Percentiles rank a stretch among this genome's conserved stretches.
Conservation (phyloP, 345 rosid genomes). For the Corymbia maculata region DNA sequence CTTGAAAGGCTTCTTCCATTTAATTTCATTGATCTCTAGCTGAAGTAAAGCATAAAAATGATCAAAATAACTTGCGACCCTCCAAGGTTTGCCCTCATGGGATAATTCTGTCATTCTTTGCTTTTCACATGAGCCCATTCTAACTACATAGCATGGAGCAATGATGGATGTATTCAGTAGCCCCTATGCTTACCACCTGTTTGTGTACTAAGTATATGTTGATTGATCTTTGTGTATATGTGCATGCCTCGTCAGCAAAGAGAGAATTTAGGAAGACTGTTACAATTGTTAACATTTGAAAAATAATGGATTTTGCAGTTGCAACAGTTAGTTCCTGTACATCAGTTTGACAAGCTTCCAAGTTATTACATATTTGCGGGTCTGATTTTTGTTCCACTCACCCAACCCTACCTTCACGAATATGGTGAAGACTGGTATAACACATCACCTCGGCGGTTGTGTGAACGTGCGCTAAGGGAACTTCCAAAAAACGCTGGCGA, state of each 20-base stretch:
- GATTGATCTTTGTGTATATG: background rate
- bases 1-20: background rate
- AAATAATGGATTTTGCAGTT: slow-evolving; percentile 31
- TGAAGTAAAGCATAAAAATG: background rate
- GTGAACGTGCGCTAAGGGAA: slow-evolving; percentile 74
- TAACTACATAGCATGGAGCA: background rate
- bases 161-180: background rate
- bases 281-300: background rate
- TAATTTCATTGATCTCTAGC: background rate
- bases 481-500: slow-evolving; percentile 60
- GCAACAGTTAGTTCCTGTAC: slow-evolving; percentile 86
- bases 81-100: background rate
- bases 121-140: background rate
- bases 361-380: slow-evolving; percentile 97
- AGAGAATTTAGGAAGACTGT: background rate
- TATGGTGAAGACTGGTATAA: slow-evolving; percentile 96
- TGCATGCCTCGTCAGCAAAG: background rate
- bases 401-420: slow-evolving; percentile 86
- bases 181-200: background rate
- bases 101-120: background rate
- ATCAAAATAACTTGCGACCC: background rate
- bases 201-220: background rate
- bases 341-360: slow-evolving; percentile 77
- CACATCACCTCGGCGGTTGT: slow-evolving; percentile 69
- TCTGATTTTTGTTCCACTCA: slow-evolving; percentile 71